Conservation (phyloP, 768 basidiomycete genomes). For the Chiua virens region DNA sequence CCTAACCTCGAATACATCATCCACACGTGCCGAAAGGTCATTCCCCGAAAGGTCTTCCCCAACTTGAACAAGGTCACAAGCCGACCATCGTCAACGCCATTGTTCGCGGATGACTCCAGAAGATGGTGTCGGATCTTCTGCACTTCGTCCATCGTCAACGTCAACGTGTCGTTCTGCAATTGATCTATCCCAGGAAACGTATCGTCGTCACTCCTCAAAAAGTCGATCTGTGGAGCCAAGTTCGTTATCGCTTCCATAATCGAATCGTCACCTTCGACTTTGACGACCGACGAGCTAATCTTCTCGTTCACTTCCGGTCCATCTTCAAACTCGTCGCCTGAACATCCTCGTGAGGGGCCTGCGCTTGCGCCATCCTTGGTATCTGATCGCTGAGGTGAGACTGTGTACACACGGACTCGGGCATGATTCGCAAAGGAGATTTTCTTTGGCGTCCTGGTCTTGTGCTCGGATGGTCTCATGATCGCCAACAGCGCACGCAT, state of each 20-base stretch:
- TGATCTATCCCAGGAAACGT: neutral
- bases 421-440: constrained; percentile 27
- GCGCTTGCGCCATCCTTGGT: neutral
- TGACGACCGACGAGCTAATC: neutral
- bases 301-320: neutral
- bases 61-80: constrained; percentile 21
- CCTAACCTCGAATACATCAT: constrained; percentile 4
- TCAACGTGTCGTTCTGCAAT: constrained; percentile 7
- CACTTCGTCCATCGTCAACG: constrained; percentile 20
- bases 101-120: constrained; percentile 3
- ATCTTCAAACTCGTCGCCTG: neutral
- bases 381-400: constrained; percentile 11
- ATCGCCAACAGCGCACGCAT: constrained; percentile 1
- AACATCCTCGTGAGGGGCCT: neutral
- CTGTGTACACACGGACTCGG: constrained; percentile 16
- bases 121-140: constrained; percentile 14
- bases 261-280: neutral
- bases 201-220: neutral
- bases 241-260: neutral
- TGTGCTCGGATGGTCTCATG: constrained; percentile 6
- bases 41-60: constrained; percentile 21
- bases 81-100: constrained; percentile 3
- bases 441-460: constrained; percentile 24
- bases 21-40: constrained; percentile 26
- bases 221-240: neutral